Conservation (phyloP, 495 filamentous ascomycete species). For the Aspergillus affinis region DNA sequence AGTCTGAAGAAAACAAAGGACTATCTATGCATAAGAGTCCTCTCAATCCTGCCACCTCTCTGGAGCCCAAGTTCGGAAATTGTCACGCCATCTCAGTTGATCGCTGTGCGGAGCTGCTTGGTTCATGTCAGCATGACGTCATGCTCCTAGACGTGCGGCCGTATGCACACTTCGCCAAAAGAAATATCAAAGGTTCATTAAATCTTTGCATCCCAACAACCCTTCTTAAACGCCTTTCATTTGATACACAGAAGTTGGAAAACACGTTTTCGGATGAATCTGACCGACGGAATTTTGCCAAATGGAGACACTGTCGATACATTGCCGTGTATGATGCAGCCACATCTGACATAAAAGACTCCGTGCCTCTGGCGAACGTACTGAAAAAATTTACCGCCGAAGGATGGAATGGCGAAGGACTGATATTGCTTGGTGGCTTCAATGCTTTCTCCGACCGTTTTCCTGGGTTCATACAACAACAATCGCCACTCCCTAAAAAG, state of each 20-base stretch:
- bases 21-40: constrained; percentile 22
- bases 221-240: constrained; percentile 84
- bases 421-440: constrained; percentile 66
- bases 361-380: constrained; percentile 72
- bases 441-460: constrained; percentile 50
- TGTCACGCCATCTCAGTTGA: constrained; percentile 53
- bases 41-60: background rate
- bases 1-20: constrained; percentile 20
- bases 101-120: constrained; percentile 66
- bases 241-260: constrained; percentile 84
- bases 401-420: constrained; percentile 71
- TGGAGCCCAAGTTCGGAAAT: constrained; percentile 1
- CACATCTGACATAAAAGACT: constrained; percentile 76
- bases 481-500: constrained; percentile 17
- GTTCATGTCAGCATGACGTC: constrained; percentile 52
- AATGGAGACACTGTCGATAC: constrained; percentile 69
- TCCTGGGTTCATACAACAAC: constrained; percentile 42
- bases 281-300: constrained; percentile 71
- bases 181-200: constrained; percentile 72
- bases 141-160: constrained; percentile 88
- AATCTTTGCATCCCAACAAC: constrained; percentile 97
- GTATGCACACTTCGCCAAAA: constrained; percentile 74
- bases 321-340: constrained; percentile 86
- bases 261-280: constrained; percentile 78
- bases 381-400: constrained; percentile 89